phyloP scores from a whole-genome alignment of 352 stramenopile genomes.

The Phytophthora tentaculata region DNA sequence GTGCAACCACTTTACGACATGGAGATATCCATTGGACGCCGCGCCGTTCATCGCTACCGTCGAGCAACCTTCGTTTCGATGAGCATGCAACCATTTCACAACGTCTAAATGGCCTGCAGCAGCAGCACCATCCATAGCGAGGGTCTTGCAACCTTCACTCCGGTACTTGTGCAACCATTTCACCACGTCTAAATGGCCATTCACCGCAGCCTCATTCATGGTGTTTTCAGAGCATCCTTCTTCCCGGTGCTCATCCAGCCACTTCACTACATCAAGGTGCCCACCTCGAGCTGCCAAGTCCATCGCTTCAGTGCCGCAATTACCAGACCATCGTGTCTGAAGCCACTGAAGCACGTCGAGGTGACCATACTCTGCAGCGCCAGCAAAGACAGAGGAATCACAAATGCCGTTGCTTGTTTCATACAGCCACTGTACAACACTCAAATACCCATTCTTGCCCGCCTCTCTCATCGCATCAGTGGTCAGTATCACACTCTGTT shows the following conservation, averaged over 20 bases:
- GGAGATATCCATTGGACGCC: constrained; percentile 13
- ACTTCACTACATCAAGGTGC: constrained; percentile 23
- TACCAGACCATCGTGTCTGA: constrained; percentile 4
- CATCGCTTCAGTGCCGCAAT: constrained; percentile 5
- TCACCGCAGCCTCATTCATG: constrained; percentile 21
- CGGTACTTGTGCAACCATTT: constrained; percentile 28
- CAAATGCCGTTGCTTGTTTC: neutral
- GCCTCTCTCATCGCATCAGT: neutral
- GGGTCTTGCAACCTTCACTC: constrained; percentile 15
- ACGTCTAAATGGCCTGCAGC: constrained; percentile 9
- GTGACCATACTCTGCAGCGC: neutral
- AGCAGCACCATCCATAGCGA: constrained; percentile 25
- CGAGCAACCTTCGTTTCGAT: constrained; percentile 28
- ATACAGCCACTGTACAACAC: constrained; percentile 4
- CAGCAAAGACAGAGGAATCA: neutral
- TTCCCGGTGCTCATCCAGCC: constrained; percentile 11
- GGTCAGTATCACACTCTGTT: neutral
- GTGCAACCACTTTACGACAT: constrained; percentile 27
- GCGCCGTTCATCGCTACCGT: constrained; percentile 19
- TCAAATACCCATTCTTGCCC: neutral
- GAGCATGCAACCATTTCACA: constrained; percentile 20
- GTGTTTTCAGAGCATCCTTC: constrained; percentile 12
- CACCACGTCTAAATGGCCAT: constrained; percentile 17
- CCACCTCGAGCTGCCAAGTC: constrained; percentile 20
- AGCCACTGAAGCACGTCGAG: constrained; percentile 6